These are phyloP conservation scores for Zychaea mexicana DNA, from an alignment of 371 early-diverging fungal species.

Conservation along the genomic window DNA sequence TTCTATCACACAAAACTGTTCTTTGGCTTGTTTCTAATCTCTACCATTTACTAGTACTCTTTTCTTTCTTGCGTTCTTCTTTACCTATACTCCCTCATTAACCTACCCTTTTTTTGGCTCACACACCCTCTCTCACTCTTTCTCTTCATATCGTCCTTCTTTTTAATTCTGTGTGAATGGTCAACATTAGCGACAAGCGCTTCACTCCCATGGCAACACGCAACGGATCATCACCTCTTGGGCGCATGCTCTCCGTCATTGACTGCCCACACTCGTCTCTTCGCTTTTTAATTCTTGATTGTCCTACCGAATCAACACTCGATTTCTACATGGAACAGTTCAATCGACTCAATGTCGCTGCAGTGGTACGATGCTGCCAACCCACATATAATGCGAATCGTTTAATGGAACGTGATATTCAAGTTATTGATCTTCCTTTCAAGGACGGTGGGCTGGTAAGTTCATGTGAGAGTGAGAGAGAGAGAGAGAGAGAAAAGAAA, in stretches of 20 bases:
- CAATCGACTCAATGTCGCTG: conserved; percentile 69
- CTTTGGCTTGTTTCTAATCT: background rate
- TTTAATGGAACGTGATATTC: conserved; percentile 58
- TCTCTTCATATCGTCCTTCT: background rate
- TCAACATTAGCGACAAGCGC: conserved; percentile 2
- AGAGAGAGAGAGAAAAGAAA: too few species aligned
- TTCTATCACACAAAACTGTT: background rate
- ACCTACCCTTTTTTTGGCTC: too few species aligned
- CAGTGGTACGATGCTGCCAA: conserved; percentile 82
- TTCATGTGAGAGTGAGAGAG: too few species aligned
- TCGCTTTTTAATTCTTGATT: conserved; percentile 86
- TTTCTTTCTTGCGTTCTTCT: background rate
- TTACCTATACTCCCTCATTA: background rate
- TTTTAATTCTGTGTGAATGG: background rate
- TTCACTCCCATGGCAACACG: conserved; percentile 6
- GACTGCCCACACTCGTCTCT: conserved; percentile 32
- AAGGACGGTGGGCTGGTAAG: conserved; percentile 65
- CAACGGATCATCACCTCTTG: conserved; percentile 12
- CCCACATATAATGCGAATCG: conserved; percentile 78
- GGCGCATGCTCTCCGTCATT: conserved; percentile 16
- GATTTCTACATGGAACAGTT: conserved; percentile 78
- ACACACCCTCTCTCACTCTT: too few species aligned
- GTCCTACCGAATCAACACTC: conserved; percentile 83
- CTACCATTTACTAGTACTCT: background rate
- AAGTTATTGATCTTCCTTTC: conserved; percentile 37